Conservation (phyloP, 2,329 filamentous ascomycete genomes). For the Epichloe glyceriae region DNA sequence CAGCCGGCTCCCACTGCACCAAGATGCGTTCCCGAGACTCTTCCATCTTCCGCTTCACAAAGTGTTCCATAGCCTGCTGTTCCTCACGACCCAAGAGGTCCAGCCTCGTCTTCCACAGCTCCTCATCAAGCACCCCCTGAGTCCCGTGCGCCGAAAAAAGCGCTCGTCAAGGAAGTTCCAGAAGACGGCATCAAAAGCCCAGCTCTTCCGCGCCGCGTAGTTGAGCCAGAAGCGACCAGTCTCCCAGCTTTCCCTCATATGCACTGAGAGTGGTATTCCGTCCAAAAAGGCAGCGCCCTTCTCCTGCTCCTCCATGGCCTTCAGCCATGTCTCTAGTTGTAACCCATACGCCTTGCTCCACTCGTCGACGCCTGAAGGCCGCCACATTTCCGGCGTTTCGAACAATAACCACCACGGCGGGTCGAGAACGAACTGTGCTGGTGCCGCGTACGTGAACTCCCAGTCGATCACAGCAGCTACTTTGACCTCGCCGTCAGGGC, state of each 20-base stretch:
- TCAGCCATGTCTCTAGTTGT: slow-evolving; percentile 21
- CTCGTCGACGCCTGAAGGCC: slow-evolving; percentile 11
- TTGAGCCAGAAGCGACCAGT: slow-evolving; percentile 19
- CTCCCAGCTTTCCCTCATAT: slow-evolving; percentile 25
- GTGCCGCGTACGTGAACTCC: slow-evolving; percentile 19
- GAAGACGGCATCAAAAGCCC: slow-evolving; percentile 23
- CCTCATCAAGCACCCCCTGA: slow-evolving; percentile 3
- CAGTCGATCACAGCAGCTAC: slow-evolving; percentile 11
- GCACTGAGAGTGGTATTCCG: slow-evolving; percentile 11
- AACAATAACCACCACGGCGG: slow-evolving; percentile 28
- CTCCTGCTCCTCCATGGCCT: too few relatives aligned
- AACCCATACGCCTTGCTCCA: slow-evolving; percentile 21
- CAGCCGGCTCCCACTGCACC: too few relatives aligned
- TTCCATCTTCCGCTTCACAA: slow-evolving; percentile 11
- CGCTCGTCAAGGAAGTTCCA: slow-evolving; percentile 23
- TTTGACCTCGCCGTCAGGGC: not conserved
- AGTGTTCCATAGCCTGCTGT: slow-evolving; percentile 12
- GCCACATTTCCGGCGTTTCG: slow-evolving; percentile 19
- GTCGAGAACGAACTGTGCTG: slow-evolving; percentile 20
- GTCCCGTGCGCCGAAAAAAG: slow-evolving; percentile 17
- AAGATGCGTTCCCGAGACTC: too few relatives aligned
- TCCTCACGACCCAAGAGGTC: slow-evolving; percentile 11
- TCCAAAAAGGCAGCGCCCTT: not conserved
- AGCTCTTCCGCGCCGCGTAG: slow-evolving; percentile 23
- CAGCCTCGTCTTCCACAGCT: slow-evolving; percentile 8